Base-by-base conservation (phyloP, 345 rosid species). In the Lepidium africanum region DNA sequence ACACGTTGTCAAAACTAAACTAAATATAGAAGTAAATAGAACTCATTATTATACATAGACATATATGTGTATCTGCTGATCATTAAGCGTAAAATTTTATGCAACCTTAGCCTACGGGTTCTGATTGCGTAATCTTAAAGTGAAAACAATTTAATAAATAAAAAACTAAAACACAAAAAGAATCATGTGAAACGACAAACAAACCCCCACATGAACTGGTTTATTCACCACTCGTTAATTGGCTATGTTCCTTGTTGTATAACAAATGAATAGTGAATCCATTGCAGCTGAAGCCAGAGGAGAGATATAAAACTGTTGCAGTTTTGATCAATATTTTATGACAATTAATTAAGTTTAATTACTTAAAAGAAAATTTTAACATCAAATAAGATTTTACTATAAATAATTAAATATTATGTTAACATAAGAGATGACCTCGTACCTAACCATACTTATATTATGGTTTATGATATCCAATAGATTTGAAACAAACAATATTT, bases 151-250 rank as follows among this genome's bases (percentile, higher is more conserved):
- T 3, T 4, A 0, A 5, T 0, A 46, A 6, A 39, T 17, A 10
- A 38, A 25, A 35, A 21, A 47, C 4, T 21, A 41, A 51, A 41
- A 10, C 37, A 33, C 10, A 35, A 50, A 47, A 38, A 42, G 6
- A 36, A 55, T 38, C 70, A 72, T 63, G 70, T 63, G 70, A 72
- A 30, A 63, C 65, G 70, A 46, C 70, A 72, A 63, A 64, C 59
- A 55, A 72, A 64, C 70, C 59, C 51, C 70, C 52, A 64, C 65
- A 72, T 30, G 48, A 38, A 46, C 10, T 63, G 70, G 57, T 72
- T 57, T 46, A 27, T 46, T 63, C 35, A 37, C 33, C 76, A 55
- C 30, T 63, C 70, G 27, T 54, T 63, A 17, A 33, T 48, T 63
- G 50, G 56, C 46, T 41, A 53, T 52, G 45, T 14, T 19, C 43